Conservation (phyloP, 2,329 filamentous ascomycete species). For the Penicillium thymicola region DNA sequence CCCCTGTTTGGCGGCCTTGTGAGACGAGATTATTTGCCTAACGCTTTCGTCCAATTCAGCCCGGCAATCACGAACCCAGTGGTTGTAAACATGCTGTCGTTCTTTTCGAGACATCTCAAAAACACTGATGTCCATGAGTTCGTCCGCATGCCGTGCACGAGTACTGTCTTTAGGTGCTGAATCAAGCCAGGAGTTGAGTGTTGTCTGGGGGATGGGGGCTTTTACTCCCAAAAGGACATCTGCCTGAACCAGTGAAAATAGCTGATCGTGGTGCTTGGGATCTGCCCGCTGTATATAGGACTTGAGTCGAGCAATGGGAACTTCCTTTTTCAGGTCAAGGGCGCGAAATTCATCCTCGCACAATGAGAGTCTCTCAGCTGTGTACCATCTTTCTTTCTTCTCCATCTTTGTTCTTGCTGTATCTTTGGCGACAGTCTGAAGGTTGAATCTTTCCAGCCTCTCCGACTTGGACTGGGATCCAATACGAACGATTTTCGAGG, state of each 20-base stretch:
- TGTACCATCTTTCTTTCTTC: conserved; percentile 16
- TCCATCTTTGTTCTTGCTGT: conserved; percentile 37
- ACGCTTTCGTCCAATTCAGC: not conserved
- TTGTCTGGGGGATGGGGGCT: not conserved
- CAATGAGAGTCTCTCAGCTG: conserved; percentile 14
- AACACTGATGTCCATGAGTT: not conserved
- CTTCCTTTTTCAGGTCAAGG: conserved; percentile 6
- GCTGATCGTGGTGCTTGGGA: not conserved
- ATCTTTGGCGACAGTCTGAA: conserved; percentile 38
- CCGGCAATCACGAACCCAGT: not conserved
- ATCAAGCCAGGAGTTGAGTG: conserved; percentile 1
- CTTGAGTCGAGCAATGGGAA: conserved; percentile 1
- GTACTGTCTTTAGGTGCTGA: not conserved
- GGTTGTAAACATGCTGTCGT: not conserved
- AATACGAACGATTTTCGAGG: conserved; percentile 56
- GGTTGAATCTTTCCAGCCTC: conserved; percentile 49
- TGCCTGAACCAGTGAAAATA: not conserved
- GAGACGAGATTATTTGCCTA: not conserved
- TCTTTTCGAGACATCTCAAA: conserved; percentile 1
- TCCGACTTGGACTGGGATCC: conserved; percentile 58
- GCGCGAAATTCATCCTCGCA: conserved; percentile 11
- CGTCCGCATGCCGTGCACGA: not conserved
- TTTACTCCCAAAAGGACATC: not conserved
- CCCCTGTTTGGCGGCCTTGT: not conserved
- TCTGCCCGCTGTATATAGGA: conserved; percentile 5